These are phyloP conservation scores for Kluyveromyces wickerhamii DNA, from an alignment of 805 yeast species.

Conservation along the genomic window DNA sequence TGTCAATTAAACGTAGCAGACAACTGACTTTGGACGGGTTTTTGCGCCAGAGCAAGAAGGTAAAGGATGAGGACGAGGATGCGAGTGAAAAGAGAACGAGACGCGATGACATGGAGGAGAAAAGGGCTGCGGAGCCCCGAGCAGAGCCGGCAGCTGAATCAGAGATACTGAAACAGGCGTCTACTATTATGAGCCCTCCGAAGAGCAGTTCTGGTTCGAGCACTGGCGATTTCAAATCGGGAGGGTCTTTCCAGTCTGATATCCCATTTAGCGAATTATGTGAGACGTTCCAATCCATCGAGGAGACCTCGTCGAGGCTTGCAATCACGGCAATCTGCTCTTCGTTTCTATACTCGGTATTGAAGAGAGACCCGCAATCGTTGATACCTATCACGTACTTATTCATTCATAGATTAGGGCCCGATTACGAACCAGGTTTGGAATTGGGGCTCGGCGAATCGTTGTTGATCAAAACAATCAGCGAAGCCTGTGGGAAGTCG, in stretches of 20 bases:
- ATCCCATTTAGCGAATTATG: conserved; percentile 37
- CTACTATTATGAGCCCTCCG: conserved; percentile 1
- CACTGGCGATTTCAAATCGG: too few species aligned
- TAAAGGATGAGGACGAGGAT: conserved; percentile 5
- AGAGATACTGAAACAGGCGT: conserved; percentile 1
- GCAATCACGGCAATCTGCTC: conserved; percentile 73
- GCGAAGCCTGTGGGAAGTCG: conserved; percentile 84
- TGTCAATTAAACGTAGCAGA: conserved; percentile 9
- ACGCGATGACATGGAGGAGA: neutral
- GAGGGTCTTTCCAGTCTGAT: conserved; percentile 9
- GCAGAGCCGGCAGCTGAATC: conserved; percentile 8
- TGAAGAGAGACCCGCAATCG: conserved; percentile 44
- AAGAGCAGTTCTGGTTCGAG: too few species aligned
- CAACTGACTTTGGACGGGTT: conserved; percentile 29
- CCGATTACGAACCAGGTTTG: conserved; percentile 83
- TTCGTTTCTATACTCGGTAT: conserved; percentile 58
- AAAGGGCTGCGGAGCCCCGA: neutral
- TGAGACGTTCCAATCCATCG: conserved; percentile 68
- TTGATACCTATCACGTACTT: conserved; percentile 71
- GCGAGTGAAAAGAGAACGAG: conserved; percentile 2
- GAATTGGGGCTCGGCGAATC: conserved; percentile 94
- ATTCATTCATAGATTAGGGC: conserved; percentile 83
- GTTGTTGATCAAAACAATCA: conserved; percentile 74
- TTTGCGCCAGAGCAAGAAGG: conserved; percentile 21
- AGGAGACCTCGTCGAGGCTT: conserved; percentile 71